Conservation (phyloP, 345 rosid species). For the Rhodamnia argentea region DNA sequence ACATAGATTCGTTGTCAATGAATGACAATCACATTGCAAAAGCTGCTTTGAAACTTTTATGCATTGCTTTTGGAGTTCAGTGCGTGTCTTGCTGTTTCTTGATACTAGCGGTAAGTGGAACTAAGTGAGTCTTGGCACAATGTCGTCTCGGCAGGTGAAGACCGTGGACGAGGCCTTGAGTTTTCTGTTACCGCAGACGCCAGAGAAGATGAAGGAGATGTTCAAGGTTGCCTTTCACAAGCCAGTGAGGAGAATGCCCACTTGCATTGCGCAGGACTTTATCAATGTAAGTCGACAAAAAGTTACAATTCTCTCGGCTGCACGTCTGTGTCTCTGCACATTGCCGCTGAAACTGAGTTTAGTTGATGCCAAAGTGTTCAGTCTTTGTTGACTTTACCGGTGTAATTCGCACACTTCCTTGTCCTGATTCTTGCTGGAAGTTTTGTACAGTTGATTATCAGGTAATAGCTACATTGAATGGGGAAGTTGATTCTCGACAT, state of each 20-base stretch:
- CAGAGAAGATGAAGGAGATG: constrained; percentile 4
- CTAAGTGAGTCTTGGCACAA: neutral
- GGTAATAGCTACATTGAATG: neutral
- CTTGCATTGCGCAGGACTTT: constrained; percentile 3
- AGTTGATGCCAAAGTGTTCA: neutral
- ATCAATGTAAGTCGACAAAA: constrained; percentile 2
- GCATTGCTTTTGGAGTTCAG: neutral
- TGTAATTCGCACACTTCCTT: neutral
- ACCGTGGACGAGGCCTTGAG: constrained; percentile 9
- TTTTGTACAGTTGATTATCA: neutral
- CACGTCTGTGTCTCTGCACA: neutral
- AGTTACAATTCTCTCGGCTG: neutral
- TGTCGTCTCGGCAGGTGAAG: neutral
- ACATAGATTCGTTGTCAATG: neutral
- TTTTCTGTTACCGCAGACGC: constrained; percentile 8
- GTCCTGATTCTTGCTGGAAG: neutral
- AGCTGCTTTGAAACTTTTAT: neutral
- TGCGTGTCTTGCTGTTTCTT: neutral
- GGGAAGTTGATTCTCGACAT: neutral
- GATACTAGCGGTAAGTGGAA: neutral
- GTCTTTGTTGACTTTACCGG: neutral
- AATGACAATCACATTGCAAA: neutral
- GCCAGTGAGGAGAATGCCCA: constrained; percentile 4
- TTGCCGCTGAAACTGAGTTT: neutral
- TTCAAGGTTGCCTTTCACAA: neutral